These are phyloP conservation scores for Beauveria asiatica DNA, from an alignment of 2,329 filamentous ascomycete genomes.

Conservation along the genomic window DNA sequence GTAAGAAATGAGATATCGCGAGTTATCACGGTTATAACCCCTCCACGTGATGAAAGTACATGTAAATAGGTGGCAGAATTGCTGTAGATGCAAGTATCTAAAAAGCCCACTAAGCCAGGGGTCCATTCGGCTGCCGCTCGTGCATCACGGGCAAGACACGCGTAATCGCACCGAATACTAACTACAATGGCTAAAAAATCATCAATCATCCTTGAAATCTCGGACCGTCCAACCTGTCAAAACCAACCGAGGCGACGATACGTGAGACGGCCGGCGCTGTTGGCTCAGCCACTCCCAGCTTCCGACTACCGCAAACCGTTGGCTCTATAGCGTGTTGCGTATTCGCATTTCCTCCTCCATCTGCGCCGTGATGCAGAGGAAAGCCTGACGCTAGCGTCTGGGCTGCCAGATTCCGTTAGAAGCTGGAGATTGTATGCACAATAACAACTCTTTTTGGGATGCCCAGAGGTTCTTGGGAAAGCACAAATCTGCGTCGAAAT, in stretches of 20 bases:
- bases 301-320: not conserved
- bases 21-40: not conserved
- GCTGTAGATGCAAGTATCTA: not conserved
- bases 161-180: not conserved
- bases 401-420: not conserved
- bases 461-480: not conserved
- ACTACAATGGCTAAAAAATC: not conserved
- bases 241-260: not conserved
- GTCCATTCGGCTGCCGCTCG: not conserved
- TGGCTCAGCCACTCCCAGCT: not conserved
- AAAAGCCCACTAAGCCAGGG: not conserved
- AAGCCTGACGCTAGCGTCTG: not conserved
- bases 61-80: not conserved
- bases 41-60: slow-evolving; percentile 10
- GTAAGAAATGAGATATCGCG: slow-evolving; percentile 5
- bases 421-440: not conserved
- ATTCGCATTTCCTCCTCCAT: not conserved
- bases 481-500: not conserved
- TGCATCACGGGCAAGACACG: not conserved
- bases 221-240: not conserved
- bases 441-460: not conserved
- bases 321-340: not conserved
- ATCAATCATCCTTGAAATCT: not conserved
- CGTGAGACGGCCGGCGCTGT: not conserved
- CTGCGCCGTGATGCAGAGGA: too few species aligned